Percentiles rank a stretch among this genome's conserved stretches.
Evolutionary conservation across 345 rosid species (phyloP).

Genomic region (Chamaenerion angustifolium): DNA sequence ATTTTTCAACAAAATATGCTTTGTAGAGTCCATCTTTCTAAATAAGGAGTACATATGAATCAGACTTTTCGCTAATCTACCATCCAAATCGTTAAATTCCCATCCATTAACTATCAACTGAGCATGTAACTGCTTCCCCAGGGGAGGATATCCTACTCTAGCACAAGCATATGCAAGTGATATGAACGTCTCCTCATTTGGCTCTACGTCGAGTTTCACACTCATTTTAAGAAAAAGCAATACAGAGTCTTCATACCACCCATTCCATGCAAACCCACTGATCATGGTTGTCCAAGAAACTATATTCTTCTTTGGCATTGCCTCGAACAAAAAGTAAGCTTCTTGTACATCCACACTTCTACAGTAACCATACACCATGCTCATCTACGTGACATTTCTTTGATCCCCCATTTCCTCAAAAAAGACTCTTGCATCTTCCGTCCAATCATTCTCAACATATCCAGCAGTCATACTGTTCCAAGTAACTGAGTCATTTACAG

Average conservation of each 20-base stretch:
- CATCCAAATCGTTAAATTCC: conserved; percentile 39
- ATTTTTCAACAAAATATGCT: conserved; percentile 22
- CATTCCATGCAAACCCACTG: conserved; percentile 52
- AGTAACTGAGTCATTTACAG: no score
- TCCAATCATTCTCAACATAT: no score
- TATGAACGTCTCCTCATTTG: conserved; percentile 53
- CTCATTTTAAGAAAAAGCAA: conserved; percentile 31
- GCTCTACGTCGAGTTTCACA: conserved; percentile 14
- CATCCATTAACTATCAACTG: conserved; percentile 28
- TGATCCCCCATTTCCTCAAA: no score
- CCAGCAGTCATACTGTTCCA: no score
- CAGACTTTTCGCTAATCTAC: conserved; percentile 49
- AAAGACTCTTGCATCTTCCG: no score
- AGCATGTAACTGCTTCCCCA: conserved; percentile 57
- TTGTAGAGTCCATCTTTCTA: conserved; percentile 43
- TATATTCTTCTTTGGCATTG: conserved; percentile 42
- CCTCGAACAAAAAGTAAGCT: conserved; percentile 34
- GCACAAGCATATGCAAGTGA: conserved; percentile 69
- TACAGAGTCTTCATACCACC: conserved; percentile 32
- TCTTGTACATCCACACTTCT: conserved; percentile 37
- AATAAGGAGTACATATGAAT: conserved; percentile 54
- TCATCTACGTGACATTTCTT: conserved; percentile 60
- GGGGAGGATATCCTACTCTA: conserved; percentile 29
- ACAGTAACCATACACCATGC: conserved; percentile 50
- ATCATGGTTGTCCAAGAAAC: conserved; percentile 69